phyloP scores from a whole-genome alignment of 495 filamentous ascomycete species.

The Saxophila tyrrhenica region DNA sequence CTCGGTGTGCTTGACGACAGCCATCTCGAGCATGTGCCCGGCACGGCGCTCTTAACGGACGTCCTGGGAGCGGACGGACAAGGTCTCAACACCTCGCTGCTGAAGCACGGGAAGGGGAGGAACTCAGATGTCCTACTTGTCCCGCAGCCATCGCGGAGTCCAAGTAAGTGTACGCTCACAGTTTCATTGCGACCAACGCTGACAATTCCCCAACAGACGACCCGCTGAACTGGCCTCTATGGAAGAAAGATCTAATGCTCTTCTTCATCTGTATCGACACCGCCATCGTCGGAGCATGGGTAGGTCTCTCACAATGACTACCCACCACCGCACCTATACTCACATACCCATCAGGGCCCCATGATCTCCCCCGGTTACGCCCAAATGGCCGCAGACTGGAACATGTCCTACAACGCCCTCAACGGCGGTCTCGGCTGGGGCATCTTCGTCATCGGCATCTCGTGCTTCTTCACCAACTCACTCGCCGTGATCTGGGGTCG shows the following conservation, averaged over 20 bases:
- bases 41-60: slow-evolving; percentile 9
- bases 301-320: neutral
- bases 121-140: slow-evolving; percentile 2
- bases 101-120: slow-evolving; percentile 10
- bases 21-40: slow-evolving; percentile 14
- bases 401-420: slow-evolving; percentile 32
- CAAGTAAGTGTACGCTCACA: neutral
- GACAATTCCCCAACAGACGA: slow-evolving; percentile 37
- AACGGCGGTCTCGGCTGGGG: slow-evolving; percentile 37
- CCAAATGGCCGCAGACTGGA: slow-evolving; percentile 31
- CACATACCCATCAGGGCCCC: slow-evolving; percentile 28
- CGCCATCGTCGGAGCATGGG: slow-evolving; percentile 41
- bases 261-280: slow-evolving; percentile 44
- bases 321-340: neutral
- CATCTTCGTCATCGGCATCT: slow-evolving; percentile 40
- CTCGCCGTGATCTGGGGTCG: slow-evolving; percentile 52
- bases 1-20: slow-evolving; percentile 12
- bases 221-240: slow-evolving; percentile 33
- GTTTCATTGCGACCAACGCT: neutral
- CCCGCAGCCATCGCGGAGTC: slow-evolving; percentile 8
- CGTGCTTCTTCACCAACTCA: slow-evolving; percentile 49
- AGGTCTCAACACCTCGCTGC: slow-evolving; percentile 3
- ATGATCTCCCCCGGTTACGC: slow-evolving; percentile 39
- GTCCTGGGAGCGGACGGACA: slow-evolving; percentile 2
- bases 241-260: slow-evolving; percentile 28